phyloP scores from a whole-genome alignment of 495 filamentous ascomycete genomes.

The Hyaloscypha bicolor region DNA sequence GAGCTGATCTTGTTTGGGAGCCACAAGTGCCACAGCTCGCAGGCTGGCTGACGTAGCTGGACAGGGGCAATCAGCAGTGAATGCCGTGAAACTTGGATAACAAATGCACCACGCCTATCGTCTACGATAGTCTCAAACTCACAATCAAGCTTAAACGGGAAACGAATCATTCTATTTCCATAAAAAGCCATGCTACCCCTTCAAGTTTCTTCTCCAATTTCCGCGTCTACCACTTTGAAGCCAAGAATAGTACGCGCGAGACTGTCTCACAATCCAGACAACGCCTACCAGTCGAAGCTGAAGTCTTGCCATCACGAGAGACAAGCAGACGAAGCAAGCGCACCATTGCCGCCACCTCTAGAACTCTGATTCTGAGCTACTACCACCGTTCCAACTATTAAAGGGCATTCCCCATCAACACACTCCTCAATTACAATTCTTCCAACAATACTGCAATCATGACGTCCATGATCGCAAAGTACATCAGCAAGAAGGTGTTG shows the following conservation, averaged over 20 bases:
- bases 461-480: slow-evolving; percentile 53
- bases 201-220: background rate
- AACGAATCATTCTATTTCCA: background rate
- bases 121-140: background rate
- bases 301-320: slow-evolving; percentile 2
- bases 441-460: slow-evolving; percentile 40
- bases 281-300: slow-evolving; percentile 19
- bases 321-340: slow-evolving; percentile 8
- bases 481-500: slow-evolving; percentile 67
- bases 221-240: background rate
- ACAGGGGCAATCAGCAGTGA: background rate
- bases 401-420: background rate
- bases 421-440: background rate
- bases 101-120: slow-evolving; percentile 1
- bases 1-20: no score
- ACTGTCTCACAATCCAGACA: background rate
- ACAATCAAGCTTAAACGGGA: background rate
- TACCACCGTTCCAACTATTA: slow-evolving; percentile 8
- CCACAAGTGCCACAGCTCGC: no score
- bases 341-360: slow-evolving; percentile 3
- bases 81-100: background rate
- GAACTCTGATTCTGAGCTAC: background rate
- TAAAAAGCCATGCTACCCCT: background rate
- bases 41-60: background rate
- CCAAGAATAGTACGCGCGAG: slow-evolving; percentile 12